These are phyloP conservation scores for Salvia miltiorrhiza DNA, from an alignment of 257 asterid species.

Conservation along the genomic window DNA sequence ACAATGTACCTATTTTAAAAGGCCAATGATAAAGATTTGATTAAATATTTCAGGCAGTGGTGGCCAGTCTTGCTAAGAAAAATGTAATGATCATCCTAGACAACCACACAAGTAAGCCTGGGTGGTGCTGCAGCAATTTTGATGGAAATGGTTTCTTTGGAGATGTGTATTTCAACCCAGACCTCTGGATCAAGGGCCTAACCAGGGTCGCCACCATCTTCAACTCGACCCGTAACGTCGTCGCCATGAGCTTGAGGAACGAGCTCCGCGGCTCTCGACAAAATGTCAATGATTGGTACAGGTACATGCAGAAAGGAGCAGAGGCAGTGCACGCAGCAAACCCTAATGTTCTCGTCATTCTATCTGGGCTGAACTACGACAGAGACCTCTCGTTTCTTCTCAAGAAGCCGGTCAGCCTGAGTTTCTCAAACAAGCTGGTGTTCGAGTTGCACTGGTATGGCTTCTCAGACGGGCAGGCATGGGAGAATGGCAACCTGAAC, in stretches of 20 bases:
- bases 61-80: conserved; percentile 64
- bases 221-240: conserved; percentile 47
- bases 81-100: conserved; percentile 82
- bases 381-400: conserved; percentile 65
- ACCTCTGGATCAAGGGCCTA: conserved; percentile 74
- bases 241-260: conserved; percentile 90
- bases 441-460: conserved; percentile 89
- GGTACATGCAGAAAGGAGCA: conserved; percentile 86
- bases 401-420: conserved; percentile 39
- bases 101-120: conserved; percentile 91
- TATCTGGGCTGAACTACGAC: conserved; percentile 71
- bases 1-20: no score
- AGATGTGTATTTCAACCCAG: conserved; percentile 68
- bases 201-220: conserved; percentile 70
- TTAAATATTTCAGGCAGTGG: conserved; percentile 77
- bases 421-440: conserved; percentile 59
- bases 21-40: no score
- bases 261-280: conserved; percentile 85
- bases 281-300: conserved; percentile 80
- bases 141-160: conserved; percentile 97
- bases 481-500: conserved; percentile 69
- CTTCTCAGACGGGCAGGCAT: conserved; percentile 64
- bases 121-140: conserved; percentile 84
- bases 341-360: conserved; percentile 61
- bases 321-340: conserved; percentile 87